Conservation (phyloP, 164 flowering plant genomes). For the Vitis amurensis region DNA sequence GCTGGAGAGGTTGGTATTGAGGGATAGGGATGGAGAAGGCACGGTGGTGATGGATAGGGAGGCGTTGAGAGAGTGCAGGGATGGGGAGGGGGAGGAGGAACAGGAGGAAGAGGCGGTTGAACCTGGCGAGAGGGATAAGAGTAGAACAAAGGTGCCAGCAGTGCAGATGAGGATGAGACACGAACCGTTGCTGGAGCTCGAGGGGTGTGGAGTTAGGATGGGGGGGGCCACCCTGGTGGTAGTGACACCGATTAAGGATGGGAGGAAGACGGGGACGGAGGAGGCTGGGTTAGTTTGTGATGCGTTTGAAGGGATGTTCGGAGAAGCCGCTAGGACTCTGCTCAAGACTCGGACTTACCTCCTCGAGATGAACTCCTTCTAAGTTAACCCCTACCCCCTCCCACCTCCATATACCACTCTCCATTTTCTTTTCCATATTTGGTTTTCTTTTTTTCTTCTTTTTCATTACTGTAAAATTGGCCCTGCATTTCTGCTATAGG, state of each 20-base stretch:
- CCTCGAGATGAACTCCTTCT: slow-evolving; percentile 60
- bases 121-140: slow-evolving; percentile 18
- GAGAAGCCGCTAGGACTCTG: slow-evolving; percentile 32
- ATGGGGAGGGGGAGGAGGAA: slow-evolving; percentile 14
- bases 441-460: too few species aligned
- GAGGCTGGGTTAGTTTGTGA: slow-evolving; percentile 31
- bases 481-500: too few species aligned
- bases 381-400: background rate
- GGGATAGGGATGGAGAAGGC: slow-evolving; percentile 55
- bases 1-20: slow-evolving; percentile 32
- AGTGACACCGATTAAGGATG: slow-evolving; percentile 28
- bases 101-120: slow-evolving; percentile 11
- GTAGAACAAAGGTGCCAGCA: slow-evolving; percentile 43
- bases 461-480: too few species aligned
- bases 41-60: slow-evolving; percentile 34
- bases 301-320: slow-evolving; percentile 33
- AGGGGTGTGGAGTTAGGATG: slow-evolving; percentile 27
- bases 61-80: slow-evolving; percentile 32
- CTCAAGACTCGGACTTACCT: slow-evolving; percentile 37
- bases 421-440: too few species aligned
- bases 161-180: slow-evolving; percentile 59
- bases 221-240: slow-evolving; percentile 54
- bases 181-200: slow-evolving; percentile 29
- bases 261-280: slow-evolving; percentile 7
- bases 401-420: too few species aligned